These are phyloP conservation scores for Metarhizium robertsii DNA, from an alignment of 2,329 filamentous ascomycete species.

Conservation along the genomic window DNA sequence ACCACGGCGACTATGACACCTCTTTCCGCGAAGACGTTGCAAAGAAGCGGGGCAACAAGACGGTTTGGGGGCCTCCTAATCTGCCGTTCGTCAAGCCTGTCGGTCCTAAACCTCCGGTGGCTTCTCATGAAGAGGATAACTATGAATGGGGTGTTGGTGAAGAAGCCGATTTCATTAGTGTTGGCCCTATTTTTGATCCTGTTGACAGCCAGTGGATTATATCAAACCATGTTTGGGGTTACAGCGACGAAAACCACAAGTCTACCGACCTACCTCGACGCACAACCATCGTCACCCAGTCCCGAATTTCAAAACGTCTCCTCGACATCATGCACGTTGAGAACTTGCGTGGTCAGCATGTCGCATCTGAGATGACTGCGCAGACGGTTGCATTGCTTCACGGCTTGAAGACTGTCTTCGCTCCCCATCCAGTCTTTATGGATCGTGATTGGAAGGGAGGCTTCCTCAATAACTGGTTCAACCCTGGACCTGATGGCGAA, in stretches of 20 bases:
- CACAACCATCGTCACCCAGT: constrained; percentile 70
- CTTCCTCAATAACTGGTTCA: constrained; percentile 49
- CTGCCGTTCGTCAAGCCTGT: constrained; percentile 52
- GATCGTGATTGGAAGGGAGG: constrained; percentile 59
- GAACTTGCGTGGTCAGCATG: constrained; percentile 62
- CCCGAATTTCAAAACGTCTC: constrained; percentile 61
- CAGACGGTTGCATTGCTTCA: constrained; percentile 66
- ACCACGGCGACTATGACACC: constrained; percentile 58
- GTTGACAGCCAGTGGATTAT: constrained; percentile 65
- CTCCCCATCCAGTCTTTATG: constrained; percentile 71
- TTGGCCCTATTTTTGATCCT: constrained; percentile 73
- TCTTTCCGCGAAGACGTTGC: constrained; percentile 59
- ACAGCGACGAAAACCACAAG: constrained; percentile 39
- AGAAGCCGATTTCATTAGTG: constrained; percentile 63
- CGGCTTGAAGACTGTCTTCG: constrained; percentile 69
- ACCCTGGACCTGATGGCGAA: constrained; percentile 45
- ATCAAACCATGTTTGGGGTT: constrained; percentile 58
- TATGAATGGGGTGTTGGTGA: constrained; percentile 71
- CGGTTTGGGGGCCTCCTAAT: constrained; percentile 57
- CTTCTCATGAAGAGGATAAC: constrained; percentile 50
- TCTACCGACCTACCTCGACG: constrained; percentile 56
- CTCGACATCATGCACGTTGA: constrained; percentile 72
- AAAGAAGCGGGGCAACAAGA: constrained; percentile 35
- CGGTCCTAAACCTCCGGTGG: constrained; percentile 53
- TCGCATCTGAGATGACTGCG: constrained; percentile 74